Conservation (phyloP, 805 yeast species). For the Jamesozyma jinghongensis region DNA sequence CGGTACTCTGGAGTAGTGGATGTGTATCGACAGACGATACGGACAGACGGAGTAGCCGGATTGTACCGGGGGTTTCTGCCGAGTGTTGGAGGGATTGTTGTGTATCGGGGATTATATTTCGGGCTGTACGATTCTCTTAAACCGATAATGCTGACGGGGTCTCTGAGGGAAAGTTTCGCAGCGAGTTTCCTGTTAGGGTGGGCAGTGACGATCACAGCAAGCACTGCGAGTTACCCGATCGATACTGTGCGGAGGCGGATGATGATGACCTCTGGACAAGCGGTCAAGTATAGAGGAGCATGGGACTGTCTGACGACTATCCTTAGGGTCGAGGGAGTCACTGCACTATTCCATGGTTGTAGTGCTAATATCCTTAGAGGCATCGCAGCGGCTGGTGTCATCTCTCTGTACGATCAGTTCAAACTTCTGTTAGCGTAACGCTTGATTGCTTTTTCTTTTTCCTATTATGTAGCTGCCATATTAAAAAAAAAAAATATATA, state of each 20-base stretch:
- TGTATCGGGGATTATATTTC: conserved; percentile 95
- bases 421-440: no score
- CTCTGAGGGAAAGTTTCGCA: conserved; percentile 79
- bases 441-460: no score
- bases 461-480: no score
- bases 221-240: conserved; percentile 93
- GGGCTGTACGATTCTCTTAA: conserved; percentile 91
- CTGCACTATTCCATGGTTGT: conserved; percentile 91
- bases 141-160: conserved; percentile 85
- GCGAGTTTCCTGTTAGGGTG: conserved; percentile 93
- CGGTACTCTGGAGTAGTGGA: conserved; percentile 91
- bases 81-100: conserved; percentile 88
- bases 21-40: conserved; percentile 87
- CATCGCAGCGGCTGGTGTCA: conserved; percentile 98
- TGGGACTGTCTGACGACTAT: conserved; percentile 80
- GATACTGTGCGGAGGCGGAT: conserved; percentile 97
- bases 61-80: conserved; percentile 97
- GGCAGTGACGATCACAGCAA: conserved; percentile 93
- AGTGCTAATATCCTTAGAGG: conserved; percentile 98
- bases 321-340: conserved; percentile 83
- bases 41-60: conserved; percentile 92
- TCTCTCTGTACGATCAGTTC: conserved; percentile 90
- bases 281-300: conserved; percentile 87
- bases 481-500: no score
- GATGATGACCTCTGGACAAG: conserved; percentile 99